These are phyloP conservation scores for Sarocladium brachiariae DNA, from an alignment of 2,329 filamentous ascomycete species.

Conservation along the genomic window DNA sequence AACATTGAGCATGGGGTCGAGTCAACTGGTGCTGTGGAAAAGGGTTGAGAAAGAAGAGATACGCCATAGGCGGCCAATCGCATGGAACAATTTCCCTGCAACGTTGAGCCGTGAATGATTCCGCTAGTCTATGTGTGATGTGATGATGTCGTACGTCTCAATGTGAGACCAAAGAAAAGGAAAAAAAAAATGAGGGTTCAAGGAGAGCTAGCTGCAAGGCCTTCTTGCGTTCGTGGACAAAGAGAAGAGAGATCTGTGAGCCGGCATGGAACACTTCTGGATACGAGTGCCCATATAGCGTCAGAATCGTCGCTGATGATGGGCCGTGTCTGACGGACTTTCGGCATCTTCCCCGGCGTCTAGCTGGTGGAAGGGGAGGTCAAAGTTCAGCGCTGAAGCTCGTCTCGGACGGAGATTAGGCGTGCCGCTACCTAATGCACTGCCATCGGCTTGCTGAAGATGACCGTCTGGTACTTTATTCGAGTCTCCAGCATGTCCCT, in stretches of 20 bases:
- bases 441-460: background rate
- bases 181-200: too few relatives aligned
- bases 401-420: conserved; percentile 5
- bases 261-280: too few relatives aligned
- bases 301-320: too few relatives aligned
- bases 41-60: too few relatives aligned
- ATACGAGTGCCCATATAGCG: too few relatives aligned
- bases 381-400: conserved; percentile 9
- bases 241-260: background rate
- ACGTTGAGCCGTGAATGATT: background rate
- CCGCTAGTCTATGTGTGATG: background rate
- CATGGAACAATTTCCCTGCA: too few relatives aligned
- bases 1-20: background rate
- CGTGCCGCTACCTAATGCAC: conserved; percentile 6
- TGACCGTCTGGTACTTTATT: background rate
- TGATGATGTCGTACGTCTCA: background rate
- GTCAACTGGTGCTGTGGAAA: background rate
- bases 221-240: background rate
- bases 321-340: too few relatives aligned
- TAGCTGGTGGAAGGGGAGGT: conserved; percentile 9
- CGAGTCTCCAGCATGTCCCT: conserved; percentile 12
- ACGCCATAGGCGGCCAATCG: too few relatives aligned
- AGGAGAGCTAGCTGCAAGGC: too few relatives aligned
- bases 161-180: background rate
- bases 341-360: background rate